Base-by-base conservation (phyloP, 2,329 filamentous ascomycete species). In the Diaporthe batatas region DNA sequence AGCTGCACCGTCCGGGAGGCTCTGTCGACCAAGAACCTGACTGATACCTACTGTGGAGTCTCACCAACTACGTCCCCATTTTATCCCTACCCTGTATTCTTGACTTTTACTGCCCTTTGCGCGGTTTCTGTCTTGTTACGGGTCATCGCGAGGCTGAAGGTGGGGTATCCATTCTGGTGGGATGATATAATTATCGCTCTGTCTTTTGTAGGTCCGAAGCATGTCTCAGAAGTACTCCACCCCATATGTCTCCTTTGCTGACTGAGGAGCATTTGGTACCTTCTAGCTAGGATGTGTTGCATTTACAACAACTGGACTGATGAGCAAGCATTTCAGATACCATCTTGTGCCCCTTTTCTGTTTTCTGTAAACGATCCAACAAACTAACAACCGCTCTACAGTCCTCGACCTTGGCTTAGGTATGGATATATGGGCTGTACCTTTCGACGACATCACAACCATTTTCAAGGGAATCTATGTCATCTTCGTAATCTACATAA, bases 141-240 rank as follows among this genome's bases (percentile, higher is more conserved):
- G 8, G 51, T 68, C 23, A 25, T 34, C 16, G 65, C 65, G 5
- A 68, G 65, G 29, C 25, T 68, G 65, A 68, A 55, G 23, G 18
- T 39, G 8, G 39, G 39, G 36, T 36, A 32, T 34, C 51, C 65
- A 16, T 51, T 68, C 36, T 68, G 65, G 65, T 68, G 65, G 65
- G 65, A 68, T 3, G 65, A 68, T 11, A 44, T 68, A 5, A 47
- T 68, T 14, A 42, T 68, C 23, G 10, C 23, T n/a, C 34, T 68
- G 18, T 68, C 65, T 11, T 68, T 68, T 68, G 65, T 68, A 14
- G 10, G 65, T 57, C 14, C n/a, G 2, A 11, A 0, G 29, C 18
- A n/a, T 34, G 16, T 10, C 36, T 44, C 25, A 6, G 18, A n/a
- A 0, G 14, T 2, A 10, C 10, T 32, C 11, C 29, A 23, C 0